These are phyloP conservation scores for Cucumis sativus DNA, from an alignment of 306 rosid genomes.

Conservation along the genomic window Cucumber_9930_V3 NC_026660.2:26648001-26648500, in stretches of 20 bases:
- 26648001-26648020: background rate
- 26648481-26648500: background rate
- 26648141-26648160: conserved; percentile 74
- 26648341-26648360: background rate
- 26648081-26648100: conserved; percentile 67
- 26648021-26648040: conserved; percentile 19
- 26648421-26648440: background rate
- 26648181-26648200: conserved; percentile 96
- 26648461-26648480: background rate
- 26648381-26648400: background rate
- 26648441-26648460: background rate
- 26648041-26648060: conserved; percentile 68
- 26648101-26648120: conserved; percentile 83
- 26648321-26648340: background rate
- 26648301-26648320: too few species aligned
- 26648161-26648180: conserved; percentile 79
- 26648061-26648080: conserved; percentile 55
- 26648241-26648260: background rate
- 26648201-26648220: conserved; percentile 77
- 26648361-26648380: background rate
- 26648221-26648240: background rate
- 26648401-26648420: background rate
- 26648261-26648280: too few species aligned
- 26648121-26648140: conserved; percentile 98
- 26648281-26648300: too few species aligned